Evolutionary conservation across 2,329 filamentous ascomycete genomes (phyloP), one percentile per base, ranked within the genome.

Genomic region (Gaeumannomyces tritici): DNA sequence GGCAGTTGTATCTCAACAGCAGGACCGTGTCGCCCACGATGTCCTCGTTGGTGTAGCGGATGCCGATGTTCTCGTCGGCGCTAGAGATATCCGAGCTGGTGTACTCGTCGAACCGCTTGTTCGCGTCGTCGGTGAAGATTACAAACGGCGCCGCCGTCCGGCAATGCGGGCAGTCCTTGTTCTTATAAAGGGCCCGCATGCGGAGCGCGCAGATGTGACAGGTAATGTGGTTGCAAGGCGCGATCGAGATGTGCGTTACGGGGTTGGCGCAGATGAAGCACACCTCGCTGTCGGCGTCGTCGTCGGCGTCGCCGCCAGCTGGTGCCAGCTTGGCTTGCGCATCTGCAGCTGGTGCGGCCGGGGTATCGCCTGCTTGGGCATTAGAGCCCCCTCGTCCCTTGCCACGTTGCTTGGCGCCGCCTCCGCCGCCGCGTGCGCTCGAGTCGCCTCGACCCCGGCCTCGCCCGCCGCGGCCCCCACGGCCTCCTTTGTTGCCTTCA

Each of bases 221-320:
- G 59, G 93, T 97, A 63, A 90, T 85, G 76, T 99, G 95, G 74
- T 97, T 98, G 77, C 95, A 99, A 26, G 95, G 93, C 35, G 93
- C 87, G 66, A 99, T 86, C 12, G 93, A 89, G 69, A 91, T 87
- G 77, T 98, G 92, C 59, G 89, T 86, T 59, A 99, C 88, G 2
- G 88, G 85, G 67, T 93, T 96, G 63, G 95, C 93, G 76, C 95
- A 99, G 71, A 99, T 99, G 76, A 98, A 98, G 83, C 95, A 99
- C 65, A 97, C 84, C 65, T 97, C 92, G 29, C 82, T 88, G 62
- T 92, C 89, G 33, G 79, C 79, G 28, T 82, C 83, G 12, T 13
- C 28, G 6, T 35, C 60, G 7, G 42, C 65, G 51, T 57, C 62
- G 8, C 33, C 62, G 29, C 21, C 62, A n/a, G 42, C 26, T 8